Conservation (phyloP, 2,329 filamentous ascomycete genomes). For the Boeremia lycopersici region DNA sequence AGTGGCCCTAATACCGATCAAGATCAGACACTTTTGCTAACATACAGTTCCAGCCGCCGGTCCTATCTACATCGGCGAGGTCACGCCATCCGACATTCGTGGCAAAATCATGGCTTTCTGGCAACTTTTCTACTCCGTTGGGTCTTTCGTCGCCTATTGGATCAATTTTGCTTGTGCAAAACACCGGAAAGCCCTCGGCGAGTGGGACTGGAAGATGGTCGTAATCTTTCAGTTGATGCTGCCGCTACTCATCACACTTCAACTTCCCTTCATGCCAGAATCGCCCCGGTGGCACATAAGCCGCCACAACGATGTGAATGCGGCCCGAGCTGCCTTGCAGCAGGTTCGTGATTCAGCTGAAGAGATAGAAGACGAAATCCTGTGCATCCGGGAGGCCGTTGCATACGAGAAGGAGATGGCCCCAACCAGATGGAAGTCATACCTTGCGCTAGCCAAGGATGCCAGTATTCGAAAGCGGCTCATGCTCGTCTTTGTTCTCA, state of each 20-base stretch:
- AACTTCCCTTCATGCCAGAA: slow-evolving; percentile 60
- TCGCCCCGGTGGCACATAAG: slow-evolving; percentile 48
- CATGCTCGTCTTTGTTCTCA: slow-evolving; percentile 63
- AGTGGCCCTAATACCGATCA: too few relatives aligned
- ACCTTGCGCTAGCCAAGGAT: slow-evolving; percentile 69
- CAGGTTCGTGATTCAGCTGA: slow-evolving; percentile 65
- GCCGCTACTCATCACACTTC: slow-evolving; percentile 61
- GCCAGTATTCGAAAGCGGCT: slow-evolving; percentile 68
- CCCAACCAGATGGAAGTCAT: slow-evolving; percentile 52
- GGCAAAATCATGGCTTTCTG: slow-evolving; percentile 69
- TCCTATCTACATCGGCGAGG: slow-evolving; percentile 70
- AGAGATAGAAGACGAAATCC: slow-evolving; percentile 67
- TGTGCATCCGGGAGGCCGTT: slow-evolving; percentile 66
- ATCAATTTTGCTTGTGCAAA: slow-evolving; percentile 65
- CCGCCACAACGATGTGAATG: slow-evolving; percentile 60
- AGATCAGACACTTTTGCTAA: too few relatives aligned
- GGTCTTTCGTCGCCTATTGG: slow-evolving; percentile 65
- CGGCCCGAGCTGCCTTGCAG: slow-evolving; percentile 59
- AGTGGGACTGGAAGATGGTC: slow-evolving; percentile 73
- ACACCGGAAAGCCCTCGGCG: slow-evolving; percentile 58
- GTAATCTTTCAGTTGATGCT: slow-evolving; percentile 71
- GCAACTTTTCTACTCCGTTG: slow-evolving; percentile 56
- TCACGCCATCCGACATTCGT: slow-evolving; percentile 65
- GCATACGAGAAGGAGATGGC: slow-evolving; percentile 71
- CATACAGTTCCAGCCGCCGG: too few relatives aligned